phyloP scores from a whole-genome alignment of 192 early-diverging fungal species.

The Kappamyces sp. region DNA sequence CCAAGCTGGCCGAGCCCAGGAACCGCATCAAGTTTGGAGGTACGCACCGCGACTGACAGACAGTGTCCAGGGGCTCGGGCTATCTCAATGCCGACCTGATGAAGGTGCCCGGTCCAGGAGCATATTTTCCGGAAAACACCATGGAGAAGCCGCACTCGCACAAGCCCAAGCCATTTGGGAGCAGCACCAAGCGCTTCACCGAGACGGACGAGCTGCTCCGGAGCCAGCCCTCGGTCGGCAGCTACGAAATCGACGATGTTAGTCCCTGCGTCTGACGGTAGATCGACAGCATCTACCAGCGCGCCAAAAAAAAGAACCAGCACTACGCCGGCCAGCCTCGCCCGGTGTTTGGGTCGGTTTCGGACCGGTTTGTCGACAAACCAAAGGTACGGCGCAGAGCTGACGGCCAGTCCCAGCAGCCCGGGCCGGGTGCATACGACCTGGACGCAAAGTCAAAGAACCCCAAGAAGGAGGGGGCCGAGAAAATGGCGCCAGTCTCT shows the following conservation, averaged over 20 bases:
- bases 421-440: constrained; percentile 40
- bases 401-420: constrained; percentile 21
- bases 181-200: constrained; percentile 39
- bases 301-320: constrained; percentile 17
- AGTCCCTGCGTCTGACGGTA: neutral
- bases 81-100: constrained; percentile 31
- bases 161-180: constrained; percentile 44
- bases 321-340: neutral
- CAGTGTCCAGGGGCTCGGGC: neutral
- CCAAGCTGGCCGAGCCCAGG: constrained; percentile 19
- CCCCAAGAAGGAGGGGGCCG: constrained; percentile 9
- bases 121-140: constrained; percentile 39
- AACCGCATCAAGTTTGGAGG: constrained; percentile 24
- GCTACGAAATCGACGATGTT: constrained; percentile 40
- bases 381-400: constrained; percentile 9
- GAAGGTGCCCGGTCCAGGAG: constrained; percentile 43
- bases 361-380: constrained; percentile 28
- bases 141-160: constrained; percentile 20
- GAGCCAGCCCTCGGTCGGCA: constrained; percentile 33
- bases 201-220: constrained; percentile 11
- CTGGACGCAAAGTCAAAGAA: neutral
- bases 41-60: constrained; percentile 7
- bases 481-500: neutral
- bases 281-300: constrained; percentile 23
- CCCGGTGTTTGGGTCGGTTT: constrained; percentile 35